Evolutionary conservation across 176 grass and related monocot species (phyloP).

Genomic region (Aegilops bicornis): DNA sequence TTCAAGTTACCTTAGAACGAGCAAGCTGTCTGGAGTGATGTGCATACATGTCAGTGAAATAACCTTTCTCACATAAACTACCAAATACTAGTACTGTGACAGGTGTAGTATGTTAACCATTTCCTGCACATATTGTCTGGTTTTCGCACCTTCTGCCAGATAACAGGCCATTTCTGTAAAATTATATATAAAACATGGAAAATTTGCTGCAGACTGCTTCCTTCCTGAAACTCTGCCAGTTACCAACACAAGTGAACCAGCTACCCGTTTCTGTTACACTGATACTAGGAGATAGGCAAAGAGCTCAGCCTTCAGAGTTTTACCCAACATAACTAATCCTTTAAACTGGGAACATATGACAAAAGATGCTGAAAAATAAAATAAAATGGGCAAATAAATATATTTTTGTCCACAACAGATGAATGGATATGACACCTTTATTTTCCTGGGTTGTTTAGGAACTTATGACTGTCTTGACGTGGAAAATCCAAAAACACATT

Average conservation of each 20-base stretch:
- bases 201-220: neutral
- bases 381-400: neutral
- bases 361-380: neutral
- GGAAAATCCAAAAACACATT: conserved; percentile 10
- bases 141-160: neutral
- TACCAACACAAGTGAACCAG: neutral
- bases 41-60: neutral
- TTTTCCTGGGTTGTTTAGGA: conserved; percentile 1
- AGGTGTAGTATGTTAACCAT: neutral
- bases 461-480: neutral
- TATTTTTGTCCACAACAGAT: neutral
- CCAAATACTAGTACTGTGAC: neutral
- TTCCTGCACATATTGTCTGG: neutral
- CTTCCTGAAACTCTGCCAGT: neutral
- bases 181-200: neutral
- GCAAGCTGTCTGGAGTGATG: neutral
- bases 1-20: neutral
- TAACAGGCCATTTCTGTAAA: neutral
- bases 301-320: neutral
- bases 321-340: neutral
- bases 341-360: neutral
- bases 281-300: neutral
- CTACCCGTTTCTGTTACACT: neutral
- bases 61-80: neutral
- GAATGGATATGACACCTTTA: neutral